Conservation (phyloP, 2,329 filamentous ascomycete species). For the Epicoccum nigrum region DNA sequence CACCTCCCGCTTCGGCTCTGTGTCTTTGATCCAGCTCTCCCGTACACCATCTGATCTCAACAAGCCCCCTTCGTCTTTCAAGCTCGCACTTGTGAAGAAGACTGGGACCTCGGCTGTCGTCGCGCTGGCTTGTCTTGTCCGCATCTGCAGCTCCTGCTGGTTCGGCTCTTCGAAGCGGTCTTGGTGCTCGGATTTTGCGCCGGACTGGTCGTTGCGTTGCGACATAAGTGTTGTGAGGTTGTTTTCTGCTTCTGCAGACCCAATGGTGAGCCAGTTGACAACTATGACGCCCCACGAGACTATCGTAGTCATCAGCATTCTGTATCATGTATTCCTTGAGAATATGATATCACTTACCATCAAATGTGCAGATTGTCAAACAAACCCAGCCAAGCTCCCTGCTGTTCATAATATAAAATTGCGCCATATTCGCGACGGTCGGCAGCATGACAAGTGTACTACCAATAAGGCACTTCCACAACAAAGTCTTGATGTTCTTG, state of each 20-base stretch:
- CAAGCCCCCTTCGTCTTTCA: slow-evolving; percentile 14
- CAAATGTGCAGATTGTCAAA: slow-evolving; percentile 47
- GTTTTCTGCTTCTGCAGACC: slow-evolving; percentile 30
- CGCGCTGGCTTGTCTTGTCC: slow-evolving; percentile 3
- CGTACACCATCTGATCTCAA: neutral
- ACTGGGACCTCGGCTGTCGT: slow-evolving; percentile 8
- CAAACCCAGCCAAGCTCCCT: slow-evolving; percentile 49
- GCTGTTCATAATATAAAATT: slow-evolving; percentile 39
- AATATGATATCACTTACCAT: slow-evolving; percentile 35
- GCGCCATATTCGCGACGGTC: slow-evolving; percentile 45
- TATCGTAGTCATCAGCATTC: slow-evolving; percentile 13
- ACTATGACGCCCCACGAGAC: slow-evolving; percentile 36
- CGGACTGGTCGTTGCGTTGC: slow-evolving; percentile 4
- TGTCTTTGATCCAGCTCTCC: slow-evolving; percentile 7
- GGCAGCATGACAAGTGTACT: slow-evolving; percentile 43
- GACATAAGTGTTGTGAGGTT: slow-evolving; percentile 22
- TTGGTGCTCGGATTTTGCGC: neutral
- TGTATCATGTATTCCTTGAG: neutral
- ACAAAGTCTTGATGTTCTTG: slow-evolving; percentile 25
- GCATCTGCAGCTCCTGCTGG: neutral
- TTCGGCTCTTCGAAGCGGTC: neutral
- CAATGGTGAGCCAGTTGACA: slow-evolving; percentile 41
- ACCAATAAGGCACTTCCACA: slow-evolving; percentile 38
- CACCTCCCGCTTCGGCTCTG: neutral
- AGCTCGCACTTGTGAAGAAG: slow-evolving; percentile 6